Conservation (phyloP, 495 filamentous ascomycete genomes). For the Monascus purpureus region DNA sequence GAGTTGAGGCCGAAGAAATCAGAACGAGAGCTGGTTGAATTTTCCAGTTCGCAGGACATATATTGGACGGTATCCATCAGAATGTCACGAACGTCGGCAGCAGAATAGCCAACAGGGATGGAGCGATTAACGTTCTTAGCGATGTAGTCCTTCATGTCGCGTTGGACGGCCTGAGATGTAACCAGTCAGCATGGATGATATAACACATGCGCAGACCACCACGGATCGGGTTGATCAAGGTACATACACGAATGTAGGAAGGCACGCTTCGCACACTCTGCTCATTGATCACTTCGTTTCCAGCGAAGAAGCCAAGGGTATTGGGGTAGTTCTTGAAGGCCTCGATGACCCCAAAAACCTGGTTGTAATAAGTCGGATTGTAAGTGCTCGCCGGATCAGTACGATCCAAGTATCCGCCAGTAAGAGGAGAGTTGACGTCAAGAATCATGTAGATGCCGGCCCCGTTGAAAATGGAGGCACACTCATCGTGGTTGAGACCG, state of each 20-base stretch:
- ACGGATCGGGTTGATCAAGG: no score
- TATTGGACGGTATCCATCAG: constrained; percentile 72
- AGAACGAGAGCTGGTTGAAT: constrained; percentile 47
- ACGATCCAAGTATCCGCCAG: constrained; percentile 61
- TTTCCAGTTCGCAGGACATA: constrained; percentile 62
- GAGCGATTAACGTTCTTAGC: constrained; percentile 48
- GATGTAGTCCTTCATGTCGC: constrained; percentile 83
- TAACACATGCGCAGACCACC: no score
- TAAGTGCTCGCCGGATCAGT: constrained; percentile 55
- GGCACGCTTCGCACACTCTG: constrained; percentile 23
- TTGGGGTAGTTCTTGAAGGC: constrained; percentile 91
- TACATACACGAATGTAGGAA: constrained; percentile 27
- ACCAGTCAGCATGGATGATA: no score
- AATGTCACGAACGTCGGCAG: constrained; percentile 73
- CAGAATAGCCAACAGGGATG: constrained; percentile 88
- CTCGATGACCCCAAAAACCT: constrained; percentile 83
- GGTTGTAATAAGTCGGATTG: constrained; percentile 57
- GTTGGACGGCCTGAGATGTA: constrained; percentile 59
- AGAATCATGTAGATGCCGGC: constrained; percentile 58
- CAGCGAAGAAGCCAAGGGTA: constrained; percentile 79
- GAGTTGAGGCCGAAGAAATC: constrained; percentile 93
- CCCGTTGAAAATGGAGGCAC: constrained; percentile 82
- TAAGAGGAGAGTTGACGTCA: constrained; percentile 87
- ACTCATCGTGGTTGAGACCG: constrained; percentile 70
- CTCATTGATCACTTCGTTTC: constrained; percentile 87